phyloP scores from a whole-genome alignment of 2,329 filamentous ascomycete genomes.

The Nannizziopsis arthrosporioides region DNA sequence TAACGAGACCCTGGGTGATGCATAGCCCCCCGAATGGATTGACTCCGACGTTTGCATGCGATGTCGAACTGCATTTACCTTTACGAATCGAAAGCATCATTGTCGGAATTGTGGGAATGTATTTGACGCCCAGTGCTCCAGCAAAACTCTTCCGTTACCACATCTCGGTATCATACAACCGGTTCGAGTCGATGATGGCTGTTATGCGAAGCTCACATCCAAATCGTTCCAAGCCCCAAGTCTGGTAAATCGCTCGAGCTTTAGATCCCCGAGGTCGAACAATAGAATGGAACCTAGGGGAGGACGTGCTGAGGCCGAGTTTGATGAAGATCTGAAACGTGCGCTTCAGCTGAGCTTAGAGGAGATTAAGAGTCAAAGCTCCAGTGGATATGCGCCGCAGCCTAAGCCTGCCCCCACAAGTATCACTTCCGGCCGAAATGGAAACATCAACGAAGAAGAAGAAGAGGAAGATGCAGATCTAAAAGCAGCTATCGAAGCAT shows the following conservation, averaged over 20 bases:
- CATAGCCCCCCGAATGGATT: slow-evolving; percentile 84
- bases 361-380: slow-evolving; percentile 65
- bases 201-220: slow-evolving; percentile 76
- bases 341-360: slow-evolving; percentile 95
- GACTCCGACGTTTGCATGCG: slow-evolving; percentile 99
- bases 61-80: slow-evolving; percentile 87
- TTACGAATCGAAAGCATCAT: slow-evolving; percentile 97
- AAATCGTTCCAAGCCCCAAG: slow-evolving; percentile 42
- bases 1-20: slow-evolving; percentile 2
- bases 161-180: slow-evolving; percentile 86
- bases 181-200: slow-evolving; percentile 91
- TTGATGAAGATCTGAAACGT: slow-evolving; percentile 88
- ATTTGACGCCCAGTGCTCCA: slow-evolving; percentile 90
- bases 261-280: slow-evolving; percentile 51
- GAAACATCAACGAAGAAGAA: slow-evolving; percentile 45
- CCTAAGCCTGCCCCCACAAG: slow-evolving; percentile 30
- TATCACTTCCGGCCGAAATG: slow-evolving; percentile 28
- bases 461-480: slow-evolving; percentile 89
- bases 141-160: slow-evolving; percentile 74
- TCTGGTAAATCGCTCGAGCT: slow-evolving; percentile 30
- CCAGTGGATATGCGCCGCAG: slow-evolving; percentile 60
- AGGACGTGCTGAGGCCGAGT: slow-evolving; percentile 76
- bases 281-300: slow-evolving; percentile 80
- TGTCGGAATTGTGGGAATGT: slow-evolving; percentile 97
- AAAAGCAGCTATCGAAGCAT: slow-evolving; percentile 89